Evolutionary conservation across 306 rosid genomes (phyloP), one percentile per base, ranked within the genome.

Genomic region (Echinosophora koreensis): DNA sequence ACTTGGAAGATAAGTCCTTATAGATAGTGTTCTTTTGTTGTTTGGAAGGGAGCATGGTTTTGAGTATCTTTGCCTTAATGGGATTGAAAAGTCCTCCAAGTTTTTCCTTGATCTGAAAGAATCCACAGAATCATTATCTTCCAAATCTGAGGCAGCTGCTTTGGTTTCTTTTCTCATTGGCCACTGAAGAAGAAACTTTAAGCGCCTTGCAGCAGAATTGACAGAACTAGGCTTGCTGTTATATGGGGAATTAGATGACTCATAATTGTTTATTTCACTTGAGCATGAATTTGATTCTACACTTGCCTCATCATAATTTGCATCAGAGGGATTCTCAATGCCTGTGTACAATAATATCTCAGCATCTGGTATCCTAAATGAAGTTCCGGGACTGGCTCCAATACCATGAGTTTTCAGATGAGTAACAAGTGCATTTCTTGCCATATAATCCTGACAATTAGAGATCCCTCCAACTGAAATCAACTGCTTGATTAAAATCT

Each of bases 321-420:
- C 83, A 58, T 81, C 89, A 46, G 82, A 86, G 63, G 77, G 85
- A 67, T 85, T 92, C 49, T 90, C 93, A 17, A 78, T 82, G 35
- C 88, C 91, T 0, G 94, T 85, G 91, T 90, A 87, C 61, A 92
- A 80, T 79, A 92, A 82, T 78, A 92, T 90, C 88, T 95, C 97
- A 10, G 92, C 87, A 80, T 95, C 99, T 9, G 98, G 88, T 35
- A 95, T 86, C 81, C 97, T 79, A 57, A 96, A 96, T 27, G 92
- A 91, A 58, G 96, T 92, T 77, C 99, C 99, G 7, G 98, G 98
- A 85, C 94, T 89, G 10, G 66, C 79, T 49, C 88, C 86, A 71
- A 88, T 86, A 37, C 93, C 94, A 70, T 86, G 96, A 64, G 74
- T 81, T 80, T 77, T 95, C 80, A 92, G 74, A 81, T 90, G 96